These are phyloP conservation scores for Mycena haematopus DNA, from an alignment of 768 basidiomycete genomes.

Conservation along the genomic window DNA sequence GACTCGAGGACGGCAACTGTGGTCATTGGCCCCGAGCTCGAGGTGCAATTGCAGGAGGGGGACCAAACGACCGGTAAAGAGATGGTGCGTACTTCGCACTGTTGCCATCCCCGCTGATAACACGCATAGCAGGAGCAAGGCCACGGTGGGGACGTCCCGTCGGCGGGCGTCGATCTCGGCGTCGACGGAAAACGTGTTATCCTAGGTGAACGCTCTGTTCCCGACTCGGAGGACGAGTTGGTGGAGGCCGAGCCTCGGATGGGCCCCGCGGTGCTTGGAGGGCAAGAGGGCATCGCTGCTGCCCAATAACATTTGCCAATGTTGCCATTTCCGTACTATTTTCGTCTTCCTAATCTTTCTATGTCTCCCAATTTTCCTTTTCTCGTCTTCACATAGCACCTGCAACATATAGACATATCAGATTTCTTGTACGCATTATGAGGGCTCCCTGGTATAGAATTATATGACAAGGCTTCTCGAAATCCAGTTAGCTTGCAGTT, in stretches of 20 bases:
- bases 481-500: too few species aligned
- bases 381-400: neutral
- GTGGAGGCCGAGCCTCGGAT: neutral
- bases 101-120: neutral
- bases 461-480: too few species aligned
- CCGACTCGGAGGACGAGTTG: neutral
- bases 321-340: neutral
- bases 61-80: neutral
- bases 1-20: slow-evolving; percentile 6
- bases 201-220: neutral
- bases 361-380: neutral
- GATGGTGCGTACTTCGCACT: neutral
- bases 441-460: too few species aligned
- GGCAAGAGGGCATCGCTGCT: neutral
- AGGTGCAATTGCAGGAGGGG: neutral
- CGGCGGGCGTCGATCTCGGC: neutral
- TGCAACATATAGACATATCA: too few species aligned
- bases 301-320: neutral
- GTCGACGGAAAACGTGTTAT: neutral
- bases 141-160: neutral
- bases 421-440: too few species aligned
- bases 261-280: neutral
- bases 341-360: neutral
- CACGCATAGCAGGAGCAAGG: neutral
- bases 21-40: neutral